Evolutionary conservation across 257 asterid genomes (phyloP).

Genomic region (Primulina eburnea): DNA sequence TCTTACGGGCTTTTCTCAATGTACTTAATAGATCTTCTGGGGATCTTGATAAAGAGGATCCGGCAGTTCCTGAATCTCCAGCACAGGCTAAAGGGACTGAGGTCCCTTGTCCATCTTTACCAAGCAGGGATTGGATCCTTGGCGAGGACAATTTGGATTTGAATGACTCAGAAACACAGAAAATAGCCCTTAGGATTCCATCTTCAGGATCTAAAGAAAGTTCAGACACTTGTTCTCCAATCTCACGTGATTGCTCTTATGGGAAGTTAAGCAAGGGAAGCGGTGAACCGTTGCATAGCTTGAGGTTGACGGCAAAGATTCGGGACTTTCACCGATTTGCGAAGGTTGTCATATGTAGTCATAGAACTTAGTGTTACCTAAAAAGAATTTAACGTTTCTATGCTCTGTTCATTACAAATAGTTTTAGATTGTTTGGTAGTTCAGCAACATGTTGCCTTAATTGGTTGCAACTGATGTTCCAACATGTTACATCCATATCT

Average conservation of each 20-base stretch:
- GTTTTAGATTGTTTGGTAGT: too few relatives aligned
- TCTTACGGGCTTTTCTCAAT: conserved; percentile 62
- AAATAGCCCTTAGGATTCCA: conserved; percentile 44
- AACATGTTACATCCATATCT: too few relatives aligned
- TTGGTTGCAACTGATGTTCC: too few relatives aligned
- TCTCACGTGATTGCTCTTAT: conserved; percentile 68
- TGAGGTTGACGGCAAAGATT: conserved; percentile 82
- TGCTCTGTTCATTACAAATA: too few relatives aligned
- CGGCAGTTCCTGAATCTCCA: conserved; percentile 59
- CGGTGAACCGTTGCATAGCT: conserved; percentile 74
- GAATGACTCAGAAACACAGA: conserved; percentile 55
- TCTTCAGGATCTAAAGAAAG: conserved; percentile 65
- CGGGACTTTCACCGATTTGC: conserved; percentile 92
- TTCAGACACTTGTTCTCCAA: conserved; percentile 47
- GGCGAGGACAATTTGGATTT: conserved; percentile 48
- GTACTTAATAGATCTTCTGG: conserved; percentile 59
- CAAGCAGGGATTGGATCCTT: conserved; percentile 47
- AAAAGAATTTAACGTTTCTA: too few relatives aligned
- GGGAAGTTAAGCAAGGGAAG: conserved; percentile 62
- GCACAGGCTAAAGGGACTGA: conserved; percentile 42
- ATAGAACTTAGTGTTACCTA: too few relatives aligned
- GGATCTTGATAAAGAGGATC: conserved; percentile 76
- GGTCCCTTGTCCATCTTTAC: conserved; percentile 33
- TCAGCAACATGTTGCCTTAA: too few relatives aligned
- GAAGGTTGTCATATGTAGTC: conserved; percentile 41